phyloP scores from a whole-genome alignment of 768 basidiomycete genomes.

The Podaxis sp. region DNA sequence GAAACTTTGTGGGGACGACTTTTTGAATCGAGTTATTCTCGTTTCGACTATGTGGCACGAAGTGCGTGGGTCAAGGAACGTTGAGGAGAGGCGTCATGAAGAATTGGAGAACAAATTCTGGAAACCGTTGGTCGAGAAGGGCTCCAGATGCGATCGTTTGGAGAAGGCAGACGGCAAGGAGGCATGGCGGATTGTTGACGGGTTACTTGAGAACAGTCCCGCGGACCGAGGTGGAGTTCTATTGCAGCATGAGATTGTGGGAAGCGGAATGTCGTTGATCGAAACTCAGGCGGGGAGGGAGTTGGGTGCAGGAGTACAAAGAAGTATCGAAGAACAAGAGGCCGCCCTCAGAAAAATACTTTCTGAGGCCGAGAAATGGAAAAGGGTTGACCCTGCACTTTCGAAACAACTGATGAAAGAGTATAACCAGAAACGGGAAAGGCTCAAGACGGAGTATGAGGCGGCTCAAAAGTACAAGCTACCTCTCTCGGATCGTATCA shows the following conservation, averaged over 20 bases:
- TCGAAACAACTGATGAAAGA: neutral
- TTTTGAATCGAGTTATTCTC: slow-evolving; percentile 49
- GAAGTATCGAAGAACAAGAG: neutral
- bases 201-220: neutral
- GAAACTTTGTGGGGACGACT: slow-evolving; percentile 47
- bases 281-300: neutral
- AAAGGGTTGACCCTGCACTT: neutral
- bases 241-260: neutral
- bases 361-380: neutral
- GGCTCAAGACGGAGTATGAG: neutral
- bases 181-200: neutral
- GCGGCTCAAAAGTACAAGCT: neutral
- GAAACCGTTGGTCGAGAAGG: neutral
- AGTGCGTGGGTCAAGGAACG: slow-evolving; percentile 18
- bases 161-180: neutral
- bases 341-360: neutral
- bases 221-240: neutral
- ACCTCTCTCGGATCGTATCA: neutral
- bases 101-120: neutral
- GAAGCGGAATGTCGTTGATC: neutral
- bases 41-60: slow-evolving; percentile 55
- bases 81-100: neutral
- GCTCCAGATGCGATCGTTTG: neutral
- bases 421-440: neutral
- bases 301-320: neutral